Conservation (phyloP, 257 asterid genomes). For the Hygrophila difformis region DNA sequence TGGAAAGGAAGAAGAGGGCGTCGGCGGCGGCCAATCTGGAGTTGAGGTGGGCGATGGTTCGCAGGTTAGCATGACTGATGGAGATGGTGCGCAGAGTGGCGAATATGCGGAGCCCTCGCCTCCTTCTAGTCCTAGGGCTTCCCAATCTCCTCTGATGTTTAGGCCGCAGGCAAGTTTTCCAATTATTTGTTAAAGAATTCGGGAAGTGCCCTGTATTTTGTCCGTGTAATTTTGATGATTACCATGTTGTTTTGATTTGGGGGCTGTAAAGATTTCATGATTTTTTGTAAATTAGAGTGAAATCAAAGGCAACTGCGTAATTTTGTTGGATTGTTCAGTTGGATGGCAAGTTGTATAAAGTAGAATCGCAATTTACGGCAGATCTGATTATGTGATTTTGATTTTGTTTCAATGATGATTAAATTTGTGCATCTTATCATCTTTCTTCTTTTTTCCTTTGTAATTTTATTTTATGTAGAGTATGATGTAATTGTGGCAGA, state of each 20-base stretch:
- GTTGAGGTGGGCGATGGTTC: constrained; percentile 26
- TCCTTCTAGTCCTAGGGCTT: constrained; percentile 74
- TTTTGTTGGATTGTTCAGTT: too few relatives aligned
- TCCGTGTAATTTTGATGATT: too few relatives aligned
- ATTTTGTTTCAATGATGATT: too few relatives aligned
- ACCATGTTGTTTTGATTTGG: constrained; percentile 9
- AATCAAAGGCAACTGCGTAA: too few relatives aligned
- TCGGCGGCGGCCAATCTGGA: constrained; percentile 29
- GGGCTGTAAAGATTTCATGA: constrained; percentile 8
- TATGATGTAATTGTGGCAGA: too few relatives aligned
- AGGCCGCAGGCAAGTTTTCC: constrained; percentile 54
- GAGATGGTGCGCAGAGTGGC: constrained; percentile 25
- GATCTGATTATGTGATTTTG: too few relatives aligned
- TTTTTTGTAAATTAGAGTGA: too few relatives aligned
- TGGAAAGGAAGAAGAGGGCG: constrained; percentile 68
- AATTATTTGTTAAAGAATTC: not conserved
- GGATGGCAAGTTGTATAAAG: too few relatives aligned
- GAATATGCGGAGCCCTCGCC: constrained; percentile 73
- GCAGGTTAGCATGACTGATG: constrained; percentile 18
- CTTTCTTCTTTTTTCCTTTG: too few relatives aligned
- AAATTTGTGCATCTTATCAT: too few relatives aligned
- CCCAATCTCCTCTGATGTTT: constrained; percentile 68
- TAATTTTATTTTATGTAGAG: too few relatives aligned
- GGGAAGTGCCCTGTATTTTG: constrained; percentile 8
- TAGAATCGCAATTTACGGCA: too few relatives aligned